Base-by-base conservation (phyloP, 176 grass and related monocot genomes). In the Lolium perenne region DNA sequence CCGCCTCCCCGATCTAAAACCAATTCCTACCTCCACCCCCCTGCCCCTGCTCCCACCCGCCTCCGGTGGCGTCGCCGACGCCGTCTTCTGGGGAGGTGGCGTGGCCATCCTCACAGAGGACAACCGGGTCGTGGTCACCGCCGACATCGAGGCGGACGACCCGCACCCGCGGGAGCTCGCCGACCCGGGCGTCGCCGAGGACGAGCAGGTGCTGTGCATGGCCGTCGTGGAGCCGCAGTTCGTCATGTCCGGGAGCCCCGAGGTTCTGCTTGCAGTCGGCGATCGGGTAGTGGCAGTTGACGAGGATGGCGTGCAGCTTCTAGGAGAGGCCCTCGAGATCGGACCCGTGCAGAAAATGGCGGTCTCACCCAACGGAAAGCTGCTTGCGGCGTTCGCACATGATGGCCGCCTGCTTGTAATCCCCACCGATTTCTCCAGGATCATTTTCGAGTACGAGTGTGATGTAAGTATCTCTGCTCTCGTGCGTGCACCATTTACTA, bases 281-380 rank as follows among this genome's bases (percentile, higher is more conserved):
- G 92, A 95, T 51, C 89, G 92, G 74, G 94, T 98, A 48, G 10
- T 95, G 23, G 56, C 82, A 0, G 88, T 98, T 0, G 93, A 95
- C 20, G 93, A 98, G 86, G 94, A 98, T 72, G 90, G 92, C 1
- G 88, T 95, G 77, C 93, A 98, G 82, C 80, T 73, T 56, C 92
- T 98, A 4, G 97, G 96, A 18, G 82, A 49, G 66, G 93, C 74
- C 38, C 83, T 92, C 7, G 91, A 89, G 53, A 93, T 98, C 8
- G 97, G 97, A 78, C 97, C 97, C 1, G 89, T 98, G 81, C 94
- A 98, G 91, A 98, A 90, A 75, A 98, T 98, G 97, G 90, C 88
- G 9, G 90, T 98, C 47, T 95, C 93, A 14, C 94, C 94, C 15
- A 95, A 98, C 46, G 97, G 97, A 11, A 95, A 95, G 74, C 90